Percentiles rank a stretch among this genome's conserved stretches.
Evolutionary conservation across 345 rosid genomes (phyloP).

Genomic region (Sapria himalayana): DNA sequence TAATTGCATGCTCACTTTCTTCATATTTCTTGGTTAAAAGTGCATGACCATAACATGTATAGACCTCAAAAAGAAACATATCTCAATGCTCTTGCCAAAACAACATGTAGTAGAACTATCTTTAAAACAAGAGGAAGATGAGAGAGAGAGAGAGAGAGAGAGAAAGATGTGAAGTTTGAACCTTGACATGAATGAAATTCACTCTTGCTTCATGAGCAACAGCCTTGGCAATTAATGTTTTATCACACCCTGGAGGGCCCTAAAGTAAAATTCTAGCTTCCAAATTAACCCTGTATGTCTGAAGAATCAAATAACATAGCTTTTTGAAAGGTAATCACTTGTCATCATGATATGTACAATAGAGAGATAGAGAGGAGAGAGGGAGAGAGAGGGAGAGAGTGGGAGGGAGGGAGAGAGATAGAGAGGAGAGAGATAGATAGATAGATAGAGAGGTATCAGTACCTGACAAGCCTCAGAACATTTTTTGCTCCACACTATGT

Average conservation of each 20-base stretch:
- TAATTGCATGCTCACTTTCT: constrained; percentile 83
- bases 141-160: no score
- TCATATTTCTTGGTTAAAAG: constrained; percentile 80
- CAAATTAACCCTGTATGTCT: constrained; percentile 58
- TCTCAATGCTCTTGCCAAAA: neutral
- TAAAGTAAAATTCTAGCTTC: constrained; percentile 87
- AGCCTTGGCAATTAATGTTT: constrained; percentile 94
- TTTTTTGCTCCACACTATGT: no score
- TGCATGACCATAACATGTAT: constrained; percentile 75
- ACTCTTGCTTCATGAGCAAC: constrained; percentile 94
- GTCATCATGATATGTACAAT: no score
- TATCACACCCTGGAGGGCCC: constrained; percentile 98
- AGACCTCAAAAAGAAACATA: neutral
- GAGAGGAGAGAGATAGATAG: no score
- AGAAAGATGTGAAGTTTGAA: no score
- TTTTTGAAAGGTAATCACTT: no score
- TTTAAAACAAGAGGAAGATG: neutral
- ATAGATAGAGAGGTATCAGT: no score
- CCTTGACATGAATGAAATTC: constrained; percentile 90
- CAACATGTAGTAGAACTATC: neutral
- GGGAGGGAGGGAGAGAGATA: no score
- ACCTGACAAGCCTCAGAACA: no score
- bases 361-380: no score
- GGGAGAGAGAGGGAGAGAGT: no score
- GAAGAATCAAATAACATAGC: constrained; percentile 10